Evolutionary conservation across 176 grass and related monocot species (phyloP), one percentile per base, ranked within the genome.

Genomic region (Saccharum spontaneum): DNA sequence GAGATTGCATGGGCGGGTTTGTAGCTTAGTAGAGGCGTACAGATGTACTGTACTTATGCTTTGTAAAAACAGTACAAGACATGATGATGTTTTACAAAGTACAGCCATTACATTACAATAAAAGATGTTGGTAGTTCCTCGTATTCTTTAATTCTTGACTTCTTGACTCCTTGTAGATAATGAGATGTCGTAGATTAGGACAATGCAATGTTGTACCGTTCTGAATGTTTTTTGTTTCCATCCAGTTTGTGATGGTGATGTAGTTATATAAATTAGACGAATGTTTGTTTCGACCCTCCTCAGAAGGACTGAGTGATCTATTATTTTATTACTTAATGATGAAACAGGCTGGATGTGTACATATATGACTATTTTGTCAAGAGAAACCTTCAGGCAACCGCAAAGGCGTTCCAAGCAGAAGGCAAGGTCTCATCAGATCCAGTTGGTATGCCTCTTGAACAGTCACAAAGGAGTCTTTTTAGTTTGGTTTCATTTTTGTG

Each of bases 311-410:
- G 66, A 87, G 38, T 37, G 64, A 36, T 75, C 40, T 20, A 57
- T 39, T 81, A 55, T 79, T 73, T 80, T 6, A 70, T 67, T 68
- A n/a, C 63, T 78, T 75, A 38, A 89, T 88, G 60, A 76, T 71
- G 69, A 86, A 99, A 89, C 86, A 99, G 97, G 97, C 69, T 99
- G 86, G 97, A 99, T 88, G 97, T 99, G 26, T 99, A 99, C 72
- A 99, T 99, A 83, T 92, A 99, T 86, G 97, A 99, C 85, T 99
- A 99, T 88, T 94, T 99, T 79, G 82, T 99, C 77, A 99, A 99
- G 92, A 99, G 97, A 86, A 97, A 97, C 90, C 79, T 99, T 75
- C 94, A 97, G 78, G 94, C 91, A 79, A 97, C 94, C 83, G 97
- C 97, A 79, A 99, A 94, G 86, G 94, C 97, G 26, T 99, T 99